phyloP scores from a whole-genome alignment of 1,139 yeast genomes.

The Chernovozyma sophiae-reginae region DNA sequence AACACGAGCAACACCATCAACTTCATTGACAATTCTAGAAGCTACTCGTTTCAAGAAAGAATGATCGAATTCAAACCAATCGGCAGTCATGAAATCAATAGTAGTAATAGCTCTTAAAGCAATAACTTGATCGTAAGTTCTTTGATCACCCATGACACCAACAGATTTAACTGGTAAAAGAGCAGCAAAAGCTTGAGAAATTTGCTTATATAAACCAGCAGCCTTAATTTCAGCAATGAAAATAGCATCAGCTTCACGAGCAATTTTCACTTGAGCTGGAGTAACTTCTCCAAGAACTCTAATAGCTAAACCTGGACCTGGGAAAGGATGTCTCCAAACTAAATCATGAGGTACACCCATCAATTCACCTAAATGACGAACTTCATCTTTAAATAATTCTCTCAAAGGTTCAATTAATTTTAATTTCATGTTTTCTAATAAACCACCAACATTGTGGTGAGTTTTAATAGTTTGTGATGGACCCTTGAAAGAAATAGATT shows the following conservation, averaged over 20 bases:
- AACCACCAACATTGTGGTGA: constrained; percentile 98
- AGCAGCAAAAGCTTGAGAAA: constrained; percentile 97
- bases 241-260: constrained; percentile 94
- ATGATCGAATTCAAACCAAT: constrained; percentile 95
- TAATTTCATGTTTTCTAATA: constrained; percentile 95
- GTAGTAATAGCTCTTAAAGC: constrained; percentile 98
- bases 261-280: constrained; percentile 86
- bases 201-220: constrained; percentile 88
- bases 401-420: constrained; percentile 97
- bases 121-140: constrained; percentile 98
- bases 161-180: constrained; percentile 95
- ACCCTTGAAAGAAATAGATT: constrained; percentile 97
- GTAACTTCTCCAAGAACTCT: constrained; percentile 97
- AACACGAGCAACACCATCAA: constrained; percentile 97
- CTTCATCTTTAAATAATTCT: constrained; percentile 98
- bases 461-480: constrained; percentile 99
- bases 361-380: constrained; percentile 90
- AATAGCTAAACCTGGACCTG: constrained; percentile 99
- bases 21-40: constrained; percentile 96
- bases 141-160: constrained; percentile 99
- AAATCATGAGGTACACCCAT: constrained; percentile 94
- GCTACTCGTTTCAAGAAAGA: constrained; percentile 89
- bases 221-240: constrained; percentile 92
- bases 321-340: constrained; percentile 99
- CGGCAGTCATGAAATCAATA: constrained; percentile 98